phyloP scores from a whole-genome alignment of 140 eudicot species.

The Bidens hawaiensis region DNA sequence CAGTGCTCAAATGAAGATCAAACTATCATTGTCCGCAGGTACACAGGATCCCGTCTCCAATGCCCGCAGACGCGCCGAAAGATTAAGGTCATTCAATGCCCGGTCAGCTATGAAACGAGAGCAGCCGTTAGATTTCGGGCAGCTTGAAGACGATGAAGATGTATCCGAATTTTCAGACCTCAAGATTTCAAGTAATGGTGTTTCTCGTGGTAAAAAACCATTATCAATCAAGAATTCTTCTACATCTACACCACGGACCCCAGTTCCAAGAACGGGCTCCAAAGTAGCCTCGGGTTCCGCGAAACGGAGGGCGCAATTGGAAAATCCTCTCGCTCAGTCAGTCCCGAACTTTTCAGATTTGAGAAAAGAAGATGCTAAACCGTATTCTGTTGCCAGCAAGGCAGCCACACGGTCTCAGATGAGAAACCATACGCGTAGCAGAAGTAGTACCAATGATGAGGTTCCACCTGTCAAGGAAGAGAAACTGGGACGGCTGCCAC shows the following conservation, averaged over 20 bases:
- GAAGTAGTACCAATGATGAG: slow-evolving; percentile 72
- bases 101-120: slow-evolving; percentile 47
- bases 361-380: slow-evolving; percentile 90
- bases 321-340: slow-evolving; percentile 84
- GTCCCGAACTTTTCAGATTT: slow-evolving; percentile 89
- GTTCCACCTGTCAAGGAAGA: slow-evolving; percentile 59
- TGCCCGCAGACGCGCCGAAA: slow-evolving; percentile 72
- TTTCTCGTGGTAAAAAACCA: slow-evolving; percentile 51
- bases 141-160: slow-evolving; percentile 75
- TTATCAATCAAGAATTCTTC: slow-evolving; percentile 19
- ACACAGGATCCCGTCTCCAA: slow-evolving; percentile 46
- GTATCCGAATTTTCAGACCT: slow-evolving; percentile 41
- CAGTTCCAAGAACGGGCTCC: slow-evolving; percentile 45
- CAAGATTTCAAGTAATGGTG: slow-evolving; percentile 32
- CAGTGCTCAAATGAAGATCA: slow-evolving; percentile 70
- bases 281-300: slow-evolving; percentile 47
- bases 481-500: slow-evolving; percentile 52
- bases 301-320: slow-evolving; percentile 62
- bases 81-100: slow-evolving; percentile 59
- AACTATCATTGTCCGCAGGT: slow-evolving; percentile 62
- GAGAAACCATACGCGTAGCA: slow-evolving; percentile 72
- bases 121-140: slow-evolving; percentile 61
- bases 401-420: slow-evolving; percentile 46
- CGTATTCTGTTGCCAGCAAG: slow-evolving; percentile 61
- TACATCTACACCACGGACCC: slow-evolving; percentile 32